Percentiles rank a stretch among this genome's conserved stretches.
phyloP scores from a whole-genome alignment of 306 rosid species.

The Vigna reflexopilosa region DNA sequence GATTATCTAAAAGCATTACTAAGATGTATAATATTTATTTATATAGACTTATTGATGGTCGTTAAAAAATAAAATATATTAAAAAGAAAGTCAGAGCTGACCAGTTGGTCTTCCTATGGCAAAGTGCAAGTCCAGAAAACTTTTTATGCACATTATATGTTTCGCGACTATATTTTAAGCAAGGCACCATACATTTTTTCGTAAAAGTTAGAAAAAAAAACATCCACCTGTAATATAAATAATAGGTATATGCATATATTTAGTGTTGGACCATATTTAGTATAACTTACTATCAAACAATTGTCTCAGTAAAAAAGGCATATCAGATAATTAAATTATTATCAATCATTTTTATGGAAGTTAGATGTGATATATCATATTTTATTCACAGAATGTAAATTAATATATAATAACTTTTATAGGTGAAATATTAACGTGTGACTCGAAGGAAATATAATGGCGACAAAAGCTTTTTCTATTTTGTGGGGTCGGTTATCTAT shows the following conservation, averaged over 20 bases:
- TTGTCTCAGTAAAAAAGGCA: too few species aligned
- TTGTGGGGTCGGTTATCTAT: neutral
- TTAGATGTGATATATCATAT: slow-evolving; percentile 7
- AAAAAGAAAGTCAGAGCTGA: slow-evolving; percentile 13
- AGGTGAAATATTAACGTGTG: slow-evolving; percentile 43
- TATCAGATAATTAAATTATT: too few species aligned
- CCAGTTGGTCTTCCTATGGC: slow-evolving; percentile 22
- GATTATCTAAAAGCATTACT: too few species aligned
- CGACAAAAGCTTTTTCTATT: neutral
- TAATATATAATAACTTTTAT: slow-evolving; percentile 3
- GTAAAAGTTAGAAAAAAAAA: neutral
- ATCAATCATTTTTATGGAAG: too few species aligned
- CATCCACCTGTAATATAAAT: too few species aligned
- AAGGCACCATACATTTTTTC: slow-evolving; percentile 3
- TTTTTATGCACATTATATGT: neutral
- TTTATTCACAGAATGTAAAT: slow-evolving; percentile 3
- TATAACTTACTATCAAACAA: too few species aligned
- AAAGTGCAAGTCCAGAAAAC: slow-evolving; percentile 18
- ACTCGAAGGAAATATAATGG: neutral
- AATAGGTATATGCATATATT: too few species aligned
- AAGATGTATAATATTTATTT: too few species aligned
- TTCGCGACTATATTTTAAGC: neutral
- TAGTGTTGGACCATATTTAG: too few species aligned
- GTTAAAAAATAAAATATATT: too few species aligned
- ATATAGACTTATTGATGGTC: too few species aligned